Evolutionary conservation across 2,329 filamentous ascomycete genomes (phyloP), one percentile per base, ranked within the genome.

Genomic region (Beauveria scarabaeidicola): DNA sequence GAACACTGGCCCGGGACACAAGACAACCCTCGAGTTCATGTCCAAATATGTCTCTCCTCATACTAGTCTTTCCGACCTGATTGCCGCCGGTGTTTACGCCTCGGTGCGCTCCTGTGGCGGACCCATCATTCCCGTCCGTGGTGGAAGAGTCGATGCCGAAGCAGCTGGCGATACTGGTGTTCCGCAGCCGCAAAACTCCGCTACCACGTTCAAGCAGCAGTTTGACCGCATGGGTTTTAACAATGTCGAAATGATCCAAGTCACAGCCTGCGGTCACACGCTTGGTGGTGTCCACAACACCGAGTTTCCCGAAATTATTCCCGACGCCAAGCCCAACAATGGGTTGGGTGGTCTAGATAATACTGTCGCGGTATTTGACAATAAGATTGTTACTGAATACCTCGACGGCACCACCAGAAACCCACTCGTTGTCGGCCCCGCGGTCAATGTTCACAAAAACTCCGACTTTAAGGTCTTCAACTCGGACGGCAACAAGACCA

Each of bases 201-300:
- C 77, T 9, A 67, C 69, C 13, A 81, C 74, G 1, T 84, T 86
- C 65, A 66, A 71, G 55, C 76, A 78, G 54, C 81, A 84, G 66
- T 86, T 86, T 64, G 60, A 70, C 6, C 77, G 82, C 53, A 81
- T 84, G 75, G 83, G 83, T 6, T 85, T 85, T 69, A 77, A 69
- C 54, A 68, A 68, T 11, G 68, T 74, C 17, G 81, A 86, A 63
- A 86, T 85, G 81, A 84, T 86, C 46, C 77, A 81, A 65, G 72
- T 83, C 25, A 78, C 77, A 1, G 83, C 82, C 10, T 87, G 84
- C 66, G 84, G 84, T 2, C 84, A 87, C 67, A 81, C 81, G 0
- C 68, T 87, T 23, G 84, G 84, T 23, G 80, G 82, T 17, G 83
- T 86, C 8, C 83, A 86, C 69, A 72, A 73, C 27, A 66, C 67